Conservation (phyloP, 2,329 filamentous ascomycete species). For the Botryotinia convoluta region DNA sequence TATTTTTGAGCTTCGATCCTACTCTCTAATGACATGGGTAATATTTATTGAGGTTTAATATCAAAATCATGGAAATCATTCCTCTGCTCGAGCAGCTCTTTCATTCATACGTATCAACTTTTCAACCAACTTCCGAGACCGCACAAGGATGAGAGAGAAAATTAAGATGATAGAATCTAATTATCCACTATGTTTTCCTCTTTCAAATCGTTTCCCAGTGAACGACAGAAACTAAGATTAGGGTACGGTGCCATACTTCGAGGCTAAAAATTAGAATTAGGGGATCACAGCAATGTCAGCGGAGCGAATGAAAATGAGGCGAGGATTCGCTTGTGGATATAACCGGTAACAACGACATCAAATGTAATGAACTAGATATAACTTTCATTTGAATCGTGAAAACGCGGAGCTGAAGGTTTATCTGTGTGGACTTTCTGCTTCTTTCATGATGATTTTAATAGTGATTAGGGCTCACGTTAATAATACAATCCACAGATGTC, state of each 20-base stretch:
- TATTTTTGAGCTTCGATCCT: neutral
- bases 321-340: neutral
- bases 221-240: accelerated
- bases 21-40: too few species aligned
- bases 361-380: too few species aligned
- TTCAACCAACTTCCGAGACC: neutral
- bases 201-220: neutral
- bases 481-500: too few species aligned
- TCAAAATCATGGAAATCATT: neutral
- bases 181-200: neutral
- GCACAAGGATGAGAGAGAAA: neutral
- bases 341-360: neutral
- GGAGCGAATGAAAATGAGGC: neutral
- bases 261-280: too few species aligned
- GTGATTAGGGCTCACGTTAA: neutral
- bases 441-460: neutral
- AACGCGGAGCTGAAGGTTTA: neutral
- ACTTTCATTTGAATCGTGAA: too few species aligned
- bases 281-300: neutral
- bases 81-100: neutral
- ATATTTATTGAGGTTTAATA: accelerated
- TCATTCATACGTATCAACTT: neutral
- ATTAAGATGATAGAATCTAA: neutral
- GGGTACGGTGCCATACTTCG: neutral
- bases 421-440: neutral